Evolutionary conservation across 2,329 filamentous ascomycete genomes (phyloP).

Genomic region (Colletotrichum paranaense): DNA sequence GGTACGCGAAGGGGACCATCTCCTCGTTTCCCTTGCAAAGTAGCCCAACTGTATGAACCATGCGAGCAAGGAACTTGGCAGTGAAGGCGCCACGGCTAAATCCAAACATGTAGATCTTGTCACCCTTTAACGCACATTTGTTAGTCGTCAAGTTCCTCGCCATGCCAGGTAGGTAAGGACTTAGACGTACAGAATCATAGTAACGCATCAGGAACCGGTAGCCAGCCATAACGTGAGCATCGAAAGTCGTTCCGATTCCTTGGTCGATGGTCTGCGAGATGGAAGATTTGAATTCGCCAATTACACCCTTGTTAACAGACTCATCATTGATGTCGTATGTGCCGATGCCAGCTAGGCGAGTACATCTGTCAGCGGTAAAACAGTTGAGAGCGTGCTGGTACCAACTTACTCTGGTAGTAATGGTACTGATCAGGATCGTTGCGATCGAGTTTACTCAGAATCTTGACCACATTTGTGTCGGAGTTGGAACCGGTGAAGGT

Average conservation of each 20-base stretch:
- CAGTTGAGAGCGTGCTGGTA: too few species aligned
- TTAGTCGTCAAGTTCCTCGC: background rate
- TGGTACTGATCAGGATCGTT: constrained; percentile 56
- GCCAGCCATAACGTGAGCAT: constrained; percentile 62
- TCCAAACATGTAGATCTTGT: constrained; percentile 66
- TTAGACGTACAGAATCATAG: constrained; percentile 52
- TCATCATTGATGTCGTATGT: constrained; percentile 59
- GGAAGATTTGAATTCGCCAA: constrained; percentile 48
- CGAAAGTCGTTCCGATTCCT: constrained; percentile 59
- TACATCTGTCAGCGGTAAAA: background rate
- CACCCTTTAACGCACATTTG: constrained; percentile 45
- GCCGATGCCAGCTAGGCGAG: constrained; percentile 56
- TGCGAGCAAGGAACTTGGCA: constrained; percentile 63
- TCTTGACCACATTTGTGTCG: constrained; percentile 66
- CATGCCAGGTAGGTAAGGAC: background rate
- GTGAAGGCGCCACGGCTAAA: constrained; percentile 65
- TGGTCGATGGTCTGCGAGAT: constrained; percentile 55
- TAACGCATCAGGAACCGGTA: constrained; percentile 67
- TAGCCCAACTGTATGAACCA: constrained; percentile 61
- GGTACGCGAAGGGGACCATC: constrained; percentile 63
- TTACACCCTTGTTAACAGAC: constrained; percentile 51
- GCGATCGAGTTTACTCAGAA: constrained; percentile 59
- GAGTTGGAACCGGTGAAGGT: constrained; percentile 56
- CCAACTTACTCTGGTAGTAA: constrained; percentile 59
- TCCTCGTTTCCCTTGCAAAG: constrained; percentile 64